Conservation (phyloP, 768 basidiomycete genomes). For the Pulveroboletus sp. region DNA sequence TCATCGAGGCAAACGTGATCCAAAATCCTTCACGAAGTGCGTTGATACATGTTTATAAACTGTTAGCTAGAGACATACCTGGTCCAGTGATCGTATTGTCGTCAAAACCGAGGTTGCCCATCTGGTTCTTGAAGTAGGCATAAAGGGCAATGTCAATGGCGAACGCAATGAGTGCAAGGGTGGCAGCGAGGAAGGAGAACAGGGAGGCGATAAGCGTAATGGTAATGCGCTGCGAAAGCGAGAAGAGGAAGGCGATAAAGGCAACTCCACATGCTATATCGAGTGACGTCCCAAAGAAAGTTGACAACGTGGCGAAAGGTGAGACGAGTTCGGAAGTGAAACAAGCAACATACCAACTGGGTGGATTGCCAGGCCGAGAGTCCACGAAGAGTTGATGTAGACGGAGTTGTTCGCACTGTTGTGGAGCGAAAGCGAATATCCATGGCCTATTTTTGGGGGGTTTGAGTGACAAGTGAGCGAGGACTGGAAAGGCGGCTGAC, state of each 20-base stretch:
- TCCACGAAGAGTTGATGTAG: constrained; percentile 58
- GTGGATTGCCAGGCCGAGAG: constrained; percentile 70
- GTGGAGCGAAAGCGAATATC: constrained; percentile 44
- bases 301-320: constrained; percentile 1
- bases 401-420: constrained; percentile 27
- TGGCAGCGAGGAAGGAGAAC: constrained; percentile 63
- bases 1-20: constrained; percentile 66
- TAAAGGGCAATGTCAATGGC: constrained; percentile 75
- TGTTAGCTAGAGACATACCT: constrained; percentile 42
- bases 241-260: constrained; percentile 61
- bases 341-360: constrained; percentile 58
- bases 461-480: neutral
- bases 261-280: constrained; percentile 48
- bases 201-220: constrained; percentile 43
- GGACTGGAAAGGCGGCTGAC: constrained; percentile 29
- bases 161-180: constrained; percentile 69
- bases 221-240: constrained; percentile 56
- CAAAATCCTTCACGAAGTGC: constrained; percentile 57
- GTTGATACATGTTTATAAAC: neutral
- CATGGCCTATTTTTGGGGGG: constrained; percentile 40
- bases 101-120: constrained; percentile 43
- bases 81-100: constrained; percentile 56
- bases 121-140: constrained; percentile 56
- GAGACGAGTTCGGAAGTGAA: neutral
- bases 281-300: neutral